phyloP scores from a whole-genome alignment of 129 eudicot species.

The Cynara cardunculus region DNA sequence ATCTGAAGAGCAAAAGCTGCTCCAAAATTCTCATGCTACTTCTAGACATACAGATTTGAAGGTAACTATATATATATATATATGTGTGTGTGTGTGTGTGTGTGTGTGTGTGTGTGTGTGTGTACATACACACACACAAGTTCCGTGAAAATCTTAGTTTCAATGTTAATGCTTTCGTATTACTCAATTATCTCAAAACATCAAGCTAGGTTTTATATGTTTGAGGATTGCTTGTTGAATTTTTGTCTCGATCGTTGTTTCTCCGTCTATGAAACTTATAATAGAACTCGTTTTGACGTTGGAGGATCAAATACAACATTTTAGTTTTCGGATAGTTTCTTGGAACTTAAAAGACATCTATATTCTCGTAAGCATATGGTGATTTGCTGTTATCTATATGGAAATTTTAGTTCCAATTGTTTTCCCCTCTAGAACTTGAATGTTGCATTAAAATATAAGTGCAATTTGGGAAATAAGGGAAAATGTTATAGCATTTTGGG shows the following conservation, averaged over 20 bases:
- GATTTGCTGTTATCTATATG: background rate
- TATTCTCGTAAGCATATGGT: background rate
- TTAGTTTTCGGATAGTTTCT: background rate
- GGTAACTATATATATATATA: constrained; percentile 30
- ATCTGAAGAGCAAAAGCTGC: constrained; percentile 67
- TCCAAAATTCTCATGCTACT: constrained; percentile 61
- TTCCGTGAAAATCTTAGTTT: background rate
- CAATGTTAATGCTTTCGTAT: background rate
- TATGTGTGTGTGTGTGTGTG: no score
- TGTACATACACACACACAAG: background rate
- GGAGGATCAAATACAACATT: background rate
- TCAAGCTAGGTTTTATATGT: background rate
- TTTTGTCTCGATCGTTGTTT: background rate
- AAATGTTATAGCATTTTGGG: background rate
- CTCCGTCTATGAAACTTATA: background rate
- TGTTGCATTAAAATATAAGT: background rate
- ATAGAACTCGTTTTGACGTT: background rate
- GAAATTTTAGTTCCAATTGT: background rate
- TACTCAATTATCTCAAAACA: background rate
- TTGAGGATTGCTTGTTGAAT: background rate
- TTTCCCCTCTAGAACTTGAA: background rate
- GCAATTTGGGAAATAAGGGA: background rate
- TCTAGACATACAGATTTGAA: constrained; percentile 61
- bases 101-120: no score
- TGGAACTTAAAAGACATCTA: background rate